A percentile compares a stretch with the other conserved stretches of the same genome.
These are phyloP conservation scores for Mycena epipterygia DNA, from an alignment of 768 basidiomycete species.

Conservation along the genomic window DNA sequence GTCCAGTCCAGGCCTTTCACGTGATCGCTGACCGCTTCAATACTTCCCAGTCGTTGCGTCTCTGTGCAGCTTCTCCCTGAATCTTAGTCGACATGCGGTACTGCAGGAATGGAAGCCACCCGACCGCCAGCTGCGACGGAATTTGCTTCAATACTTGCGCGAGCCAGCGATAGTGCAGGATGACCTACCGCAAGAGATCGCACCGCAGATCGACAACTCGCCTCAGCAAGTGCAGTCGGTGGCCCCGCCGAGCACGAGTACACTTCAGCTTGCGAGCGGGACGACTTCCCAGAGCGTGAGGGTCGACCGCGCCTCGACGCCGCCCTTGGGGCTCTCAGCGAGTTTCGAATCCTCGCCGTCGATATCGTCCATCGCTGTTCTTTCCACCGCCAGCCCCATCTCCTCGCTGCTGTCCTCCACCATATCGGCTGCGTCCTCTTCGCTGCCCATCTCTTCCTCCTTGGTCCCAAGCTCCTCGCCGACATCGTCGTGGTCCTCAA, in stretches of 20 bases:
- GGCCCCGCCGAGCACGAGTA: background rate
- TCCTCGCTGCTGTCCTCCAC: background rate
- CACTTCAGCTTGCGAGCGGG: background rate
- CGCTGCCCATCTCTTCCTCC: too few relatives aligned
- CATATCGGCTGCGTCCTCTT: background rate
- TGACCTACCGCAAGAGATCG: background rate
- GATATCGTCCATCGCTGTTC: background rate
- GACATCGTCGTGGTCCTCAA: background rate
- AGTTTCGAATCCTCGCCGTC: background rate
- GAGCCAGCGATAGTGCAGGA: slow-evolving; percentile 14
- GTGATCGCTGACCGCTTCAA: too few relatives aligned
- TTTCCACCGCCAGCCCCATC: background rate
- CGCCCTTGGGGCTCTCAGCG: background rate
- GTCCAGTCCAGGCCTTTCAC: too few relatives aligned
- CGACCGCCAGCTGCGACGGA: too few relatives aligned
- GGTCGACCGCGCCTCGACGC: too few relatives aligned
- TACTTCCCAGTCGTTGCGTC: too few relatives aligned
- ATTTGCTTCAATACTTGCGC: too few relatives aligned
- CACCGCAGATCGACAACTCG: slow-evolving; percentile 12
- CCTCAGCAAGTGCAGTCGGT: slow-evolving; percentile 24
- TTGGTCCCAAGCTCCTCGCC: background rate
- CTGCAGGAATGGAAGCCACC: too few relatives aligned
- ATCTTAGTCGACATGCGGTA: too few relatives aligned
- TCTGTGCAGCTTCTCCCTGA: too few relatives aligned
- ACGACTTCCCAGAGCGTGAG: background rate